Conservation (phyloP, 169 alveolate species). For the Plasmodium cynomolgi region DNA sequence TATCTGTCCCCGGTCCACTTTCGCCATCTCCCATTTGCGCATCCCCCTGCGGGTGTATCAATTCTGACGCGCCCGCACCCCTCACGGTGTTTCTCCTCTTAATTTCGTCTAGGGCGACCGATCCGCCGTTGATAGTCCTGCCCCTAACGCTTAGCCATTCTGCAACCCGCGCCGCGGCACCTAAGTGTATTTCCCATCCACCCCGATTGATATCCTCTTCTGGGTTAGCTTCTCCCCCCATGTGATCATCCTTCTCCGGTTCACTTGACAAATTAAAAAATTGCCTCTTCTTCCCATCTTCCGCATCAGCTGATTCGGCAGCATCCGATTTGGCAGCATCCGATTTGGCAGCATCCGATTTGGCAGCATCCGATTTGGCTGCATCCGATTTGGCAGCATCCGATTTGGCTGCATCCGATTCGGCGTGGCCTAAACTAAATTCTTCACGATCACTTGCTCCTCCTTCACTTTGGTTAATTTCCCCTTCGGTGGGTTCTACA, state of each 20-base stretch:
- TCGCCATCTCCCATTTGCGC: background rate
- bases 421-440: background rate
- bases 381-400: too few relatives aligned
- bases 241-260: background rate
- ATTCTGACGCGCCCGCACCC: background rate
- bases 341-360: background rate
- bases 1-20: background rate
- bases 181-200: background rate
- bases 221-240: background rate
- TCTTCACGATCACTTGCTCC: background rate
- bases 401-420: background rate
- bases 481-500: conserved; percentile 9
- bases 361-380: too few relatives aligned
- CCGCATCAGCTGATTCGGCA: background rate
- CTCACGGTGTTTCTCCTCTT: background rate
- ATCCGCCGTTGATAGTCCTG: background rate
- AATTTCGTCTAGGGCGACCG: background rate
- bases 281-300: background rate
- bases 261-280: background rate
- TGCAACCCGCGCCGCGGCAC: background rate
- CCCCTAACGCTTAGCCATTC: background rate
- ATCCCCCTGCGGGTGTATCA: background rate
- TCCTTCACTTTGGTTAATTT: background rate
- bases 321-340: background rate
- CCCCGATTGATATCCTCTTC: background rate